Base-by-base conservation (phyloP, 2,329 filamentous ascomycete species). In the Macrophomina phaseolina region DNA sequence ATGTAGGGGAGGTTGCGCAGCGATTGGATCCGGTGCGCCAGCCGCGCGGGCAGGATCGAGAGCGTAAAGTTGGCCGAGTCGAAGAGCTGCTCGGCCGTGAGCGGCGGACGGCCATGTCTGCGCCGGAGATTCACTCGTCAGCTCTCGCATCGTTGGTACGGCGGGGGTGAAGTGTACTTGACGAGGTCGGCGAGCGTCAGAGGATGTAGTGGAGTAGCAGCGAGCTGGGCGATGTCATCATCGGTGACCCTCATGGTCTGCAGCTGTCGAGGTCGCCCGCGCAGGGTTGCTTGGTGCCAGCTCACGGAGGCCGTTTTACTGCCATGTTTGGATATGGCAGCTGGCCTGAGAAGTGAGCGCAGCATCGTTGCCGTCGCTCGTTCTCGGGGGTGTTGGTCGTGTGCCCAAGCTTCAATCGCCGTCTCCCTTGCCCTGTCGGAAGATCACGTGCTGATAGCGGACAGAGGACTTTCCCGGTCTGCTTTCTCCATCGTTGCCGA, bases 41-140 rank as follows among this genome's bases (percentile, higher is more conserved):
- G 89, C 45, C 95, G 92, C 60, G 95, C 91, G 14, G 95, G 95
- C 9, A 98, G 89, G 64, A 97, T 91, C 34, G 90, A 92, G 71
- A 98, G 90, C 12, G 95, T 97, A 81, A 98, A 98, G 82, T 97
- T 97, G 69, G 95, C 95, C 1, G 94, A 97, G 45, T 90, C 89
- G 73, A 97, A 89, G 66, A 99, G 87, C 28, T 92, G 91, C 46
- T 90, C 85, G 66, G 90, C 87, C 3, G 91, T 91, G 62, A 98
- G 86, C 0, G 95, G 94, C 38, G 94, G 94, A 6, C 91, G 89
- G 68, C 95, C 95, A 80, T 90, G 87, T 77, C 87, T 88, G 67
- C n/a, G 3, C 3, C n/a, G 55, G 66, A 53, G 42, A 32, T 5
- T 30, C 23, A 48, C 23, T 42, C 34, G 45, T 56, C 46, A 56